Base-by-base conservation (phyloP, 257 asterid species). In the Catharanthus roseus region DNA sequence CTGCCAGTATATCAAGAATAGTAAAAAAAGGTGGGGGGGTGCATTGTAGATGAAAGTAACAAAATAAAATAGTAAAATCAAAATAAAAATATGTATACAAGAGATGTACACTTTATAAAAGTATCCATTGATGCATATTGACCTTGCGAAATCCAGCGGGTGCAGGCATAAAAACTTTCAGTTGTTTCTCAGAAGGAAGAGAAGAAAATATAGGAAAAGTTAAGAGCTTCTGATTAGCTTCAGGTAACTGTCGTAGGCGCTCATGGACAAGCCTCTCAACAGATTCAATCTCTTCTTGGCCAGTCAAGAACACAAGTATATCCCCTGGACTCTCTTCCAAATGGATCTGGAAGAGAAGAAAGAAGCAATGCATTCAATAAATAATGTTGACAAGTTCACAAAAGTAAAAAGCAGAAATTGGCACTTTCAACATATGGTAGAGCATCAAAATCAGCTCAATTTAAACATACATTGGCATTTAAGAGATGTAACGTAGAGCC, bases 271-370 rank as follows among this genome's bases (percentile, higher is more conserved):
- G 95, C 80, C 97, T 91, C 85, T 91, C 89, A 62, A 89, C 85
- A 61, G 97, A 91, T 86, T 93, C 99, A 75, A 93, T 93, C 83
- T 93, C 99, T 79, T 93, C 99, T 82, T 93, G 99, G 73, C 99
- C 98, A 74, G 98, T 90, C 82, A 93, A 84, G 80, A 93, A 93
- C 76, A 93, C 98, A 72, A 93, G 97, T 78, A 93, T 75, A 82
- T 93, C 98, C 54, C 98, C 98, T 39, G 93, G 90, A 31, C 86
- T 86, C 78, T 93, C 96, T 73, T 89, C 97, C 69, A 89, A 78
- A 83, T 93, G 98, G 76, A 93, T 90, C 97, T 90, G 74, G 67
- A 68, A 84, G 67, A 82, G 67, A 64, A 79, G 68, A 54, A 70
- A 51, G 28, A 53, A 58, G 56, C 66, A 41, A 68, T 66, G 41